Evolutionary conservation across 805 yeast species (phyloP), one percentile per base, ranked within the genome.

Genomic region (Soucietia sequanensis): DNA sequence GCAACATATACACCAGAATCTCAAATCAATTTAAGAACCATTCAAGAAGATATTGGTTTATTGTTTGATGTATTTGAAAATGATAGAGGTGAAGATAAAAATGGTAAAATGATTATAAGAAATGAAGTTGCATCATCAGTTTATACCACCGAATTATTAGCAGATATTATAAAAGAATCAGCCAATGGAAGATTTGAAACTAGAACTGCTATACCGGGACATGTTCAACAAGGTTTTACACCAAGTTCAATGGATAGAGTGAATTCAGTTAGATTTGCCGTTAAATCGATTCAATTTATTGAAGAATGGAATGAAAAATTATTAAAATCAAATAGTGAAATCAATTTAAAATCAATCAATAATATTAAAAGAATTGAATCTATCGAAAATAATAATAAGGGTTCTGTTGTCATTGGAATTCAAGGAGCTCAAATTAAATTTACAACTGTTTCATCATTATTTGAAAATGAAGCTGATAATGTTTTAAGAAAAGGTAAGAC

Each of bases 131-230:
- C 82, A 4, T 77, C 84, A 6, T 69, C 75, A 42, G 86, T 84
- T n/a, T 72, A 80, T 44, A 62, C 80, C 9, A 77, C 90, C 2
- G 77, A 81, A 34, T 71, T 80, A 18, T 70, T 85, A 50, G 83
- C 91, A n/a, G 78, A 80, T 24, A 81, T 85, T 37, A 73, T 82
- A 42, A 72, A 74, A 39, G 82, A 78, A 45, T 80, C 79, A 41
- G 75, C 81, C 19, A 63, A 72, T 14, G 81, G 83, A 22, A 70
- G 77, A 48, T 85, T 82, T 46, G 91, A 84, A 48, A 79, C 87
- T 15, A 80, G 81, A 57, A 78, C 90, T 5, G 93, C 93, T 9
- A 71, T 81, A 36, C 95, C 95, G 16, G 93, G 95, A 15, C 95
- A 84, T 54, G 90, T 84, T 21, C 93, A 85, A 63, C 95, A 85